phyloP scores from a whole-genome alignment of 2,329 filamentous ascomycete genomes.

The Aspergillus flavus region DNA sequence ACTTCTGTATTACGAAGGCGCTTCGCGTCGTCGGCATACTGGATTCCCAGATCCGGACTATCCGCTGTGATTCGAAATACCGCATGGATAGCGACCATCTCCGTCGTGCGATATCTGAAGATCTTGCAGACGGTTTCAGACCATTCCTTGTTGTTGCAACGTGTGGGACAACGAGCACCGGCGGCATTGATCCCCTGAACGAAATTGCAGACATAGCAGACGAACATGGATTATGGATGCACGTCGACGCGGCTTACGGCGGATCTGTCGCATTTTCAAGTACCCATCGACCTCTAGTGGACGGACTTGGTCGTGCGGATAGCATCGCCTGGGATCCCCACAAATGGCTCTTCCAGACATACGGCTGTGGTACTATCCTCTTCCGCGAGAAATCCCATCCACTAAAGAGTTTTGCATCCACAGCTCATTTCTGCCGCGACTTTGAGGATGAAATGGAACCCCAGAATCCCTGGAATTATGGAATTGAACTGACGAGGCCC shows the following conservation, averaged over 20 bases:
- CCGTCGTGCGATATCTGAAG: constrained; percentile 4
- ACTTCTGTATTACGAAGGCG: constrained; percentile 18
- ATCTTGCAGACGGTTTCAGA: background rate
- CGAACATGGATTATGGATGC: constrained; percentile 22
- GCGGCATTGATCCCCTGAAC: constrained; percentile 23
- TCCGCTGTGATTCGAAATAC: constrained; percentile 17
- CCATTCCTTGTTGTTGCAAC: constrained; percentile 22
- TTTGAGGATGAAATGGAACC: constrained; percentile 8
- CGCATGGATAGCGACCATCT: constrained; percentile 12
- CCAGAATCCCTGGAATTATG: constrained; percentile 24
- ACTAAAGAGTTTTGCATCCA: constrained; percentile 19
- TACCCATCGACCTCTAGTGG: background rate
- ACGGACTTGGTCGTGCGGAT: constrained; percentile 21
- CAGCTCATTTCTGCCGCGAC: constrained; percentile 15
- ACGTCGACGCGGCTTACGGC: constrained; percentile 27
- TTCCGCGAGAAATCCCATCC: constrained; percentile 17
- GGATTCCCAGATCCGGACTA: constrained; percentile 16
- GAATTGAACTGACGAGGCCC: constrained; percentile 24
- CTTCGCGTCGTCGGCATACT: constrained; percentile 19
- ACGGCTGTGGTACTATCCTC: constrained; percentile 27
- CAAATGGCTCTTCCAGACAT: constrained; percentile 29
- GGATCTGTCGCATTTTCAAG: constrained; percentile 21
- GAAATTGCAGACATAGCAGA: constrained; percentile 13
- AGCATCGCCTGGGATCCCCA: constrained; percentile 30
- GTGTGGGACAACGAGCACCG: constrained; percentile 23